Evolutionary conservation across 2,329 filamentous ascomycete genomes (phyloP), one percentile per base, ranked within the genome.

Genomic region (Xylariaceae sp.): DNA sequence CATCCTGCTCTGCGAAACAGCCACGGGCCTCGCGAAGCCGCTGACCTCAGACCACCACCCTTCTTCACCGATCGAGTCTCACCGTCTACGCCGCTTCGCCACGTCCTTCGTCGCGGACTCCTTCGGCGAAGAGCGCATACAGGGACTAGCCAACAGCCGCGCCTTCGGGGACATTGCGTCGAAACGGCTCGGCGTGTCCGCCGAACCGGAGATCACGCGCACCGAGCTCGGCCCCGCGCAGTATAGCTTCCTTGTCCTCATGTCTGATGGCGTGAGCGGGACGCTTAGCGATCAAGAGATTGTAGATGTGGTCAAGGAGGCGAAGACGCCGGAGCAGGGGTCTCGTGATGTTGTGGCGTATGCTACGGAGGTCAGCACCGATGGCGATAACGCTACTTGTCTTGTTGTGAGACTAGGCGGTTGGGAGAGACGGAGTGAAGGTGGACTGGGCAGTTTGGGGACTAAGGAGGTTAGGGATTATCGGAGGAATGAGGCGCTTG

Each of bases 101-200:
- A 85, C 75, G 21, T 77, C 85, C 3, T 92, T 97, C 63, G 85
- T 95, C 16, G 93, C 92, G 0, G 93, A 98, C 68, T 94, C 88
- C 25, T 98, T 98, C 65, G 93, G 93, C 61, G 93, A 98, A 69
- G 91, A 97, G 68, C 89, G 93, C 56, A 93, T 98, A 66, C 84
- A 84, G 12, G 92, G 93, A 0, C 77, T 98, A 0, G 93, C 93
- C 56, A 98, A 98, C 69, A 94, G 88, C 23, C 86, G 93, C 22
- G 79, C 93, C 4, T 97, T 98, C 63, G 93, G 93, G 21, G 93
- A 98, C 70, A 89, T 96, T 69, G 79, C 79, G 25, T 88, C 83
- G 46, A 98, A 98, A 69, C 86, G 92, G 42, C 85, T 97, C 42
- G 93, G 93, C 22, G 92, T 98, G 11, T 91, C 86, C 4, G 93